Evolutionary conservation across 352 stramenopile genomes (phyloP).

Genomic region (Pythium aristosporum): DNA sequence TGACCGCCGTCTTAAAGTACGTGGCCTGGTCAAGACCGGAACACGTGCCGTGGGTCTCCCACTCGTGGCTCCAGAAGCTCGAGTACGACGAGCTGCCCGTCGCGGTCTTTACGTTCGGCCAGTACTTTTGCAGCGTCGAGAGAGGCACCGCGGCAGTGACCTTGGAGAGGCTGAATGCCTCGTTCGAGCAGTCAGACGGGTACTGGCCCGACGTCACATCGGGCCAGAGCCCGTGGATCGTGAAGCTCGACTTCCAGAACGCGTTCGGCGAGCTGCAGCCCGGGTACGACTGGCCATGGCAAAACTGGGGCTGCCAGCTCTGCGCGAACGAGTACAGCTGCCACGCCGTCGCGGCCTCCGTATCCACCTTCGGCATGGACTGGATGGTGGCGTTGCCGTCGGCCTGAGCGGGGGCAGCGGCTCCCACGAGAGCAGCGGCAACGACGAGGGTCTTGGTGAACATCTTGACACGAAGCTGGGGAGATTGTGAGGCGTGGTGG

Average conservation of each 20-base stretch:
- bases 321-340: constrained; percentile 83
- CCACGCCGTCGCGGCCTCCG: constrained; percentile 40
- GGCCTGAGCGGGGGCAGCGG: not conserved
- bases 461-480: not conserved
- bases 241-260: constrained; percentile 86
- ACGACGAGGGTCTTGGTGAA: constrained; percentile 7
- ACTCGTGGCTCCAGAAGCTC: constrained; percentile 92
- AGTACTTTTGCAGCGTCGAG: constrained; percentile 70
- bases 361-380: not conserved
- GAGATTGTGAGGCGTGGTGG: not conserved
- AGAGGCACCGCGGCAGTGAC: constrained; percentile 66
- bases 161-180: constrained; percentile 59
- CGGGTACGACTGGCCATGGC: constrained; percentile 52
- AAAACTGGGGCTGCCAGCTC: constrained; percentile 88
- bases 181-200: constrained; percentile 64
- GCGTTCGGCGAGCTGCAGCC: constrained; percentile 60
- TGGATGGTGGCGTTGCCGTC: constrained; percentile 6
- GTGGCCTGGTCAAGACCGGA: constrained; percentile 73
- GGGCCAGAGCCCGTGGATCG: constrained; percentile 88
- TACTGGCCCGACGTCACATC: constrained; percentile 58
- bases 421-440: not conserved
- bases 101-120: constrained; percentile 82
- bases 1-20: constrained; percentile 85
- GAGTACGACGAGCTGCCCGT: constrained; percentile 53
- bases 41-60: constrained; percentile 91